phyloP scores from a whole-genome alignment of 2,329 filamentous ascomycete genomes.

The Myriosclerotinia duriaeana region DNA sequence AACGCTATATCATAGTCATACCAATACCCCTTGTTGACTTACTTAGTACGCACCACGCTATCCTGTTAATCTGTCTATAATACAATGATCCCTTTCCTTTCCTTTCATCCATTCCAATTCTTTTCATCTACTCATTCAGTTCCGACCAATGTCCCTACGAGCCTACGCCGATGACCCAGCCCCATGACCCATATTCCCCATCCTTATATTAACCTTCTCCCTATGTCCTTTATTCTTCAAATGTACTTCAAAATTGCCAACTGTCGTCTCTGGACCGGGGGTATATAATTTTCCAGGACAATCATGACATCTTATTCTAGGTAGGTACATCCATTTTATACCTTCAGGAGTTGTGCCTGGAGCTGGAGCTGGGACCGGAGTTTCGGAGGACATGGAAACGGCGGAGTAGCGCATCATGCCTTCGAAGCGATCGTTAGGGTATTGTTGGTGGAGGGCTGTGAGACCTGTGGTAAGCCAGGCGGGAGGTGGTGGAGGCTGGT shows the following conservation, averaged over 20 bases:
- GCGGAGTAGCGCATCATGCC: slow-evolving; percentile 87
- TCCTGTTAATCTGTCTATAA: not conserved
- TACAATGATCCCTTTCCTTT: not conserved
- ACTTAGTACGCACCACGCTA: not conserved
- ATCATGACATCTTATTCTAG: slow-evolving; percentile 86
- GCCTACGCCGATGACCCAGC: not conserved
- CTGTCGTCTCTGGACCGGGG: slow-evolving; percentile 78
- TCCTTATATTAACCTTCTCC: slow-evolving; percentile 60
- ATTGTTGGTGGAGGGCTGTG: slow-evolving; percentile 64
- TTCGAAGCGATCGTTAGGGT: slow-evolving; percentile 83
- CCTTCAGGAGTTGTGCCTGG: slow-evolving; percentile 55
- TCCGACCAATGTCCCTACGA: not conserved
- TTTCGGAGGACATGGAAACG: slow-evolving; percentile 69
- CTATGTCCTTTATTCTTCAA: slow-evolving; percentile 80
- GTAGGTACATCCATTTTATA: slow-evolving; percentile 78
- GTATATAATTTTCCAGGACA: slow-evolving; percentile 95
- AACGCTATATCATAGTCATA: no score
- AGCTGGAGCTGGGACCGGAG: slow-evolving; percentile 55
- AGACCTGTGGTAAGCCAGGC: slow-evolving; percentile 78
- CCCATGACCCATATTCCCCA: not conserved
- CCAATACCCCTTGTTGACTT: no score
- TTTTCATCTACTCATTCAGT: not conserved
- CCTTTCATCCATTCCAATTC: not conserved
- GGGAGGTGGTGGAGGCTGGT: slow-evolving; percentile 73
- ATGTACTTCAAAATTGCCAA: slow-evolving; percentile 91